phyloP scores from a whole-genome alignment of 805 yeast genomes.

The Candida bentonensis region DNA sequence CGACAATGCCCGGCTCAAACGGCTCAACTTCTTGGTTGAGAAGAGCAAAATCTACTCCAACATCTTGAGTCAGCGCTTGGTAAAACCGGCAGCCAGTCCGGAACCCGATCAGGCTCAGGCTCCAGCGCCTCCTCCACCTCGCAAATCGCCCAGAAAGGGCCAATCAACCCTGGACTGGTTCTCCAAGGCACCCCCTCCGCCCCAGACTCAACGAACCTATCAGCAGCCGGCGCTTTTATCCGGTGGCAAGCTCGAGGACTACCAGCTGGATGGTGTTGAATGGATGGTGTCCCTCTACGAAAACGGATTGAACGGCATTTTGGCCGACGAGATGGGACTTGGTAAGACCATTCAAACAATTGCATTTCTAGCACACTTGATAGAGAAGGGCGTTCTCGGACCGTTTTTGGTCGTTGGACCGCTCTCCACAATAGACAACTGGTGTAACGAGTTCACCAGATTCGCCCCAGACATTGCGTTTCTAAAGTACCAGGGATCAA shows the following conservation, averaged over 20 bases:
- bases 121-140: not conserved
- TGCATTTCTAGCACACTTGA: slow-evolving; percentile 56
- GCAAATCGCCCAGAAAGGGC: not conserved
- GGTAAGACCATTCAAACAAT: slow-evolving; percentile 91
- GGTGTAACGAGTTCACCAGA: slow-evolving; percentile 58
- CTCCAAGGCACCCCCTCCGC: not conserved
- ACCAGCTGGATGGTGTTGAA: slow-evolving; percentile 80
- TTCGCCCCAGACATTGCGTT: slow-evolving; percentile 63
- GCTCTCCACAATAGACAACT: slow-evolving; percentile 74
- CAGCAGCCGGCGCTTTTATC: not conserved
- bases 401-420: slow-evolving; percentile 95
- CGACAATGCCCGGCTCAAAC: not conserved
- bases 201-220: not conserved
- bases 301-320: slow-evolving; percentile 86
- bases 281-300: slow-evolving; percentile 84
- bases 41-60: slow-evolving; percentile 1
- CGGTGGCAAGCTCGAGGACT: slow-evolving; percentile 61
- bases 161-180: not conserved
- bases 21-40: not conserved
- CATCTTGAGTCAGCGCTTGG: not conserved
- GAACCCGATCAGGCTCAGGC: not conserved
- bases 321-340: slow-evolving; percentile 96
- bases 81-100: not conserved
- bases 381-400: slow-evolving; percentile 64
- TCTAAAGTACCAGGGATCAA: slow-evolving; percentile 46